These are phyloP conservation scores for Xylaria sp. DNA, from an alignment of 2,329 filamentous ascomycete species.

Conservation along the genomic window DNA sequence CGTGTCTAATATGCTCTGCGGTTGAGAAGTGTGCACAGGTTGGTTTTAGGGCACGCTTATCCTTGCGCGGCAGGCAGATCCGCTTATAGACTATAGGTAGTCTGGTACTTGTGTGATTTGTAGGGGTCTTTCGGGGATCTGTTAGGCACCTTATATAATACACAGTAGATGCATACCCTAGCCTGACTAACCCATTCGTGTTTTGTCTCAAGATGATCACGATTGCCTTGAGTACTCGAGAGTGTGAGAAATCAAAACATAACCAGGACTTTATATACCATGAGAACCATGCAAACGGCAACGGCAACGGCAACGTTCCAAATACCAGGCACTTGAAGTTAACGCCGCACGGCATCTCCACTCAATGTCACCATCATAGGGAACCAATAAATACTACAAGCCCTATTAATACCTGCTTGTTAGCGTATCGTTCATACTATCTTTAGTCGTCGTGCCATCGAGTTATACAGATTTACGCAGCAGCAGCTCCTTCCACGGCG, in stretches of 20 bases:
- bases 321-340: not conserved
- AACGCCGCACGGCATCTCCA: not conserved
- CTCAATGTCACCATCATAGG: not conserved
- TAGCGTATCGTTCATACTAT: not conserved
- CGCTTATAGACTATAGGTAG: conserved; percentile 39
- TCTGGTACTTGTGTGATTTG: conserved; percentile 42
- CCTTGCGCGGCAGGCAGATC: conserved; percentile 19
- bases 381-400: not conserved
- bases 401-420: not conserved
- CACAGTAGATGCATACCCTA: not conserved
- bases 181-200: not conserved
- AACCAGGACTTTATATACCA: not conserved
- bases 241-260: not conserved
- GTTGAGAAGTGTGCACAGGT: not conserved
- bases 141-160: not conserved
- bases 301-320: not conserved
- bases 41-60: conserved; percentile 30
- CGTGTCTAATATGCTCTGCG: not conserved
- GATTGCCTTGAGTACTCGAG: not conserved
- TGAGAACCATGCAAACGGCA: not conserved
- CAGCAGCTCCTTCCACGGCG: no score
- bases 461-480: not conserved
- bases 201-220: not conserved
- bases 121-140: no score
- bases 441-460: not conserved